These are phyloP conservation scores for Diaporthe aspalathi DNA, from an alignment of 2,329 filamentous ascomycete species.

Conservation along the genomic window DNA sequence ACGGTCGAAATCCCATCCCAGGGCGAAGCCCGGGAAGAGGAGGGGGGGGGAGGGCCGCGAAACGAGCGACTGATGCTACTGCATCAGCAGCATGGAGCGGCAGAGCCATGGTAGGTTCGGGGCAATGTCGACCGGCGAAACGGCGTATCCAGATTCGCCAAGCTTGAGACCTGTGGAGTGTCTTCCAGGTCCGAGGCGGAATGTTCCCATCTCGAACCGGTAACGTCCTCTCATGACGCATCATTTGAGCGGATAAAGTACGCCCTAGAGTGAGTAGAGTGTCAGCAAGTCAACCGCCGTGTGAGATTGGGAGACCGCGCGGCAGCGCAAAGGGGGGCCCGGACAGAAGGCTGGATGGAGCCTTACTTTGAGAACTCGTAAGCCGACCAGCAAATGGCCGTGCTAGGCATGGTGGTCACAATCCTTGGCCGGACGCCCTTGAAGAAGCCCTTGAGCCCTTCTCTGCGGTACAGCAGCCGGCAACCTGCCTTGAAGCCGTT, in stretches of 20 bases:
- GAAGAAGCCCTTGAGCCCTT: conserved; percentile 89
- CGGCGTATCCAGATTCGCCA: neutral
- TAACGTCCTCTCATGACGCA: conserved; percentile 45
- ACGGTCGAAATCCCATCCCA: neutral
- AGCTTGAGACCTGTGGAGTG: conserved; percentile 23
- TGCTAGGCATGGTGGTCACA: conserved; percentile 97
- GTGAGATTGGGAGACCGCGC: conserved; percentile 36
- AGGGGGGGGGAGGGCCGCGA: too few species aligned
- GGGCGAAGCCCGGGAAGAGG: conserved; percentile 14
- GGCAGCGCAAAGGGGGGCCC: neutral
- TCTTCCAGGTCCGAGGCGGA: conserved; percentile 44
- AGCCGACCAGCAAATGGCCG: conserved; percentile 97
- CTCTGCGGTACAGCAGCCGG: conserved; percentile 82
- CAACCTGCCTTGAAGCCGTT: conserved; percentile 84
- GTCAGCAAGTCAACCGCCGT: conserved; percentile 37
- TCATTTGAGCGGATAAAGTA: conserved; percentile 70
- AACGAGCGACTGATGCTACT: conserved; percentile 17
- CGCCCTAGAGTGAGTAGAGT: conserved; percentile 53
- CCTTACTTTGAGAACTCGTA: conserved; percentile 77
- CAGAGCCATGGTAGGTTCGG: neutral
- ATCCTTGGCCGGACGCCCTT: conserved; percentile 91
- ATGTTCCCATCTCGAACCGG: neutral
- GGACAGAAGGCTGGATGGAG: too few species aligned
- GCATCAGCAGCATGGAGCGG: neutral
- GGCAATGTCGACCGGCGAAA: conserved; percentile 2